Evolutionary conservation across 306 rosid species (phyloP).

Genomic region (Cicer yamashitae): DNA sequence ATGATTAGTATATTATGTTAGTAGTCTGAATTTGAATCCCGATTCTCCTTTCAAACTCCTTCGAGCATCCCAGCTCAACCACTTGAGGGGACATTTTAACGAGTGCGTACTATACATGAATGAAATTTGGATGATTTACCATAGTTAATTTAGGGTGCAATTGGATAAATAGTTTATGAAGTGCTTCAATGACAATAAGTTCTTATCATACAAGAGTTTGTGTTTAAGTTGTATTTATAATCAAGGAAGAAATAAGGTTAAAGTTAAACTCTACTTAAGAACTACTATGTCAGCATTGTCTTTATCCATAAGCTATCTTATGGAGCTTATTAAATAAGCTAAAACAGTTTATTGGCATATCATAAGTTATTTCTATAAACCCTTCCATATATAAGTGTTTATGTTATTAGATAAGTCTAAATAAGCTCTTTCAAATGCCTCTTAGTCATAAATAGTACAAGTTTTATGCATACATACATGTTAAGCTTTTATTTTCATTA

Average conservation of each 20-base stretch:
- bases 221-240: not conserved
- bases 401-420: not conserved
- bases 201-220: not conserved
- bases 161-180: not conserved
- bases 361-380: not conserved
- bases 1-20: not conserved
- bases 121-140: constrained; percentile 6
- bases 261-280: not conserved
- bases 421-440: not conserved
- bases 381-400: not conserved
- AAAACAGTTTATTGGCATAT: not conserved
- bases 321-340: not conserved
- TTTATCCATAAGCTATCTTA: not conserved
- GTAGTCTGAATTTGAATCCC: not conserved
- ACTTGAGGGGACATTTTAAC: not conserved
- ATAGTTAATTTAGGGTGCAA: not conserved
- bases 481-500: not conserved
- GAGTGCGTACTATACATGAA: not conserved
- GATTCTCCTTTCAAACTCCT: not conserved
- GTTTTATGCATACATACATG: not conserved
- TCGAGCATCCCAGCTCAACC: not conserved
- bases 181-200: not conserved
- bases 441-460: not conserved
- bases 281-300: not conserved
- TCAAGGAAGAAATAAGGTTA: not conserved